Base-by-base conservation (phyloP, 306 rosid species). In the Corylus heterophylla region DNA sequence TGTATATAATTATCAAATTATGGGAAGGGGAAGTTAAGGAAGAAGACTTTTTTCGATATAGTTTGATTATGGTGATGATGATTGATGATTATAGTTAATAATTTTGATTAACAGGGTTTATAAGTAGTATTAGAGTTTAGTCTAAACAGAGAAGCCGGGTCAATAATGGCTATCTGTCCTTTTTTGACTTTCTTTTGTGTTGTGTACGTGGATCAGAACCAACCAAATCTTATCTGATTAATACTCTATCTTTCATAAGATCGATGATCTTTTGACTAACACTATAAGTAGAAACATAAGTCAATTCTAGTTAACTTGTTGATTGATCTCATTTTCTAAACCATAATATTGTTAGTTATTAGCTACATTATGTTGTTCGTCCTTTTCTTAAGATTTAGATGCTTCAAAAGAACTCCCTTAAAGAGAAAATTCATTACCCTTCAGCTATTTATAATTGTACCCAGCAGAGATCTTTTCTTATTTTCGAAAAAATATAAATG, bases 141-240 rank as follows among this genome's bases (percentile, higher is more conserved):
- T 71, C 80, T 82, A 80, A 74, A 76, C 79, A 81, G 77, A 71
- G 54, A 29, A 69, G 81, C 76, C 59, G 74, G 73, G 79, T 66
- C n/a, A 29, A 10, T 62, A 13, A 27, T 16, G 22, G 14, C 48
- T 31, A 61, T 69, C 69, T 37, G 58, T 67, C 82, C 29, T 52
- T 39, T 54, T 51, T 73, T 64, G 47, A 12, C 50, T 50, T 45
- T 72, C 73, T 52, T 25, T 51, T 79, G 59, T 75, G n/a, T 52
- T 79, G 59, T 75, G 17, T n/a, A n/a, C n/a, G n/a, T 52, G 54
- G 48, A 49, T 83, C 54, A 77, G 55, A 45, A 59, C 84, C 83
- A 78, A 80, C 20, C 54, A 66, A 55, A 78, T 79, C 69, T 64
- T 54, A 47, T 50, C 79, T 50, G 29, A 73, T 73, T 25, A n/a